Evolutionary conservation across 1,284 basidiomycete species (phyloP).

Genomic region (Trichosporon sp.): DNA sequence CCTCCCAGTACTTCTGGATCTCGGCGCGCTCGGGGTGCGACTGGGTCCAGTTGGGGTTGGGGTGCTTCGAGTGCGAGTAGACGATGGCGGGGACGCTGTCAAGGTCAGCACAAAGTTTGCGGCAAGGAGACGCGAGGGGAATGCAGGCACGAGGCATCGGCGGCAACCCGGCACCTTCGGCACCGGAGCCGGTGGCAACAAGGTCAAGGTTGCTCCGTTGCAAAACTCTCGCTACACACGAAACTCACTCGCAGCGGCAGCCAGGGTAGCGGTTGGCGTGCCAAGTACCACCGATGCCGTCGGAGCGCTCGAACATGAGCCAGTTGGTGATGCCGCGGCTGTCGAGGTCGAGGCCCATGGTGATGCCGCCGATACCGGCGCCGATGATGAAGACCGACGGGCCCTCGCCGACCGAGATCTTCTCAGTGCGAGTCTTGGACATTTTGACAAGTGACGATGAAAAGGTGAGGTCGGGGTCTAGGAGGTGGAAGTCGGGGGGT

Average conservation of each 20-base stretch:
- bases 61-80: conserved; percentile 31
- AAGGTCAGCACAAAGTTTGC: neutral
- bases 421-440: conserved; percentile 17
- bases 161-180: no score
- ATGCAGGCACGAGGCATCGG: neutral
- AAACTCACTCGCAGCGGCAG: conserved; percentile 47
- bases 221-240: no score
- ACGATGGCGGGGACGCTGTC: conserved; percentile 31
- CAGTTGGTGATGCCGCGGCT: conserved; percentile 28
- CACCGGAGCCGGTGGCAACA: neutral
- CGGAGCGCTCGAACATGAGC: conserved; percentile 25
- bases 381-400: conserved; percentile 25
- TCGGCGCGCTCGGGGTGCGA: conserved; percentile 30
- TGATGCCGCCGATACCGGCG: conserved; percentile 30
- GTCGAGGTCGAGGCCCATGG: conserved; percentile 30
- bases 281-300: conserved; percentile 33
- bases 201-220: neutral
- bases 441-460: conserved; percentile 1
- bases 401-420: conserved; percentile 7
- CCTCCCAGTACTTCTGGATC: conserved; percentile 32
- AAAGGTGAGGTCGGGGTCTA: neutral
- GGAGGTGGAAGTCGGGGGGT: neutral
- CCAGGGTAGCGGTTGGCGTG: conserved; percentile 34
- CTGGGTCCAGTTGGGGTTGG: conserved; percentile 31
- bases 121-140: neutral